These are phyloP conservation scores for Trichoderma aggressivum DNA, from an alignment of 2,329 filamentous ascomycete genomes.

Conservation along the genomic window DNA sequence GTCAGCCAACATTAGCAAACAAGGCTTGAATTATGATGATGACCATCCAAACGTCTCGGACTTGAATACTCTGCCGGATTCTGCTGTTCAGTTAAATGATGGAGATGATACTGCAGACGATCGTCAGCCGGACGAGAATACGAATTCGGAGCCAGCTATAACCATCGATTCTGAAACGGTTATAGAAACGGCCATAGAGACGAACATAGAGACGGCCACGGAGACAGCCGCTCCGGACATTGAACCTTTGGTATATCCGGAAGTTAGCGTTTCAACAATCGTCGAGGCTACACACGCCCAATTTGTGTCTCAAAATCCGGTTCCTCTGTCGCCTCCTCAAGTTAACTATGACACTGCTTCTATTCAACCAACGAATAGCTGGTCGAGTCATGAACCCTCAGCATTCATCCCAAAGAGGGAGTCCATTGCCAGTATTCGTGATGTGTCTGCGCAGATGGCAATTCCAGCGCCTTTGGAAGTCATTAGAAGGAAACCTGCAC, in stretches of 20 bases:
- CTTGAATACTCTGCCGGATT: not conserved
- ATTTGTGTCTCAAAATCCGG: not conserved
- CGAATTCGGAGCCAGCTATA: not conserved
- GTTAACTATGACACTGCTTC: not conserved
- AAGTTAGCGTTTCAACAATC: not conserved
- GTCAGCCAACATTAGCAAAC: not conserved
- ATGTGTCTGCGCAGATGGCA: not conserved
- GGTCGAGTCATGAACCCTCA: not conserved
- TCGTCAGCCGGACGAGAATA: not conserved
- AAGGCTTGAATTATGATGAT: not conserved
- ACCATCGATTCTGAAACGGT: not conserved
- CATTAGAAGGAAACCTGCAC: not conserved
- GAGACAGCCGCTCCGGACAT: not conserved
- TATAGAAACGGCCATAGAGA: not conserved
- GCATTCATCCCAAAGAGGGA: not conserved
- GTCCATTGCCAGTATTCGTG: not conserved
- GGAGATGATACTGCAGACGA: too few relatives aligned
- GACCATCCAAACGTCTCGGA: not conserved
- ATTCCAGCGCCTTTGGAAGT: not conserved
- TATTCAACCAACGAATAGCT: not conserved
- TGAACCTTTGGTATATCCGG: not conserved
- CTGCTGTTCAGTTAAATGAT: not conserved
- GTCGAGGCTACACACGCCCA: not conserved
- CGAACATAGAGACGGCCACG: too few relatives aligned
- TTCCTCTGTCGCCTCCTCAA: not conserved